phyloP scores from a whole-genome alignment of 208 protist genomes.

The Strigomonas culicis region DNA sequence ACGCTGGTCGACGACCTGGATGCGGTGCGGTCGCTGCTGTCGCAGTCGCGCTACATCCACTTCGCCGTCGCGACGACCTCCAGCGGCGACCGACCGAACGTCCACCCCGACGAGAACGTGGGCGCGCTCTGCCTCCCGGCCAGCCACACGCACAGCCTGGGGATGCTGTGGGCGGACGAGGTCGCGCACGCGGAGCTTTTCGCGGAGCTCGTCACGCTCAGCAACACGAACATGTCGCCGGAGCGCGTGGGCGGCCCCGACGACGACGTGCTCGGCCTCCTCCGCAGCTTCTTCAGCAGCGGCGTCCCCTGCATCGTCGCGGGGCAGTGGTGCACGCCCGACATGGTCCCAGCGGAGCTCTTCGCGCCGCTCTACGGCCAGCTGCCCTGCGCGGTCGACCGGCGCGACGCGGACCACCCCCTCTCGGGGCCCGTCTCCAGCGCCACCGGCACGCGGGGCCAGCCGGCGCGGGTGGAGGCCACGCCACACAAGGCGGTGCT shows the following conservation, averaged over 20 bases:
- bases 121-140: constrained; percentile 24
- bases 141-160: constrained; percentile 27
- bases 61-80: constrained; percentile 25
- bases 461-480: not conserved
- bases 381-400: constrained; percentile 22
- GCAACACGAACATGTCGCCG: constrained; percentile 70
- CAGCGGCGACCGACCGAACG: constrained; percentile 3
- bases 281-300: constrained; percentile 65
- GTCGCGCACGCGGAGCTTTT: constrained; percentile 77
- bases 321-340: constrained; percentile 88
- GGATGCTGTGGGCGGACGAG: constrained; percentile 56
- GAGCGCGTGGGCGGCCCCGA: constrained; percentile 26
- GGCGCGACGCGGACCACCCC: not conserved
- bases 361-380: constrained; percentile 74
- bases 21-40: constrained; percentile 35
- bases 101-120: constrained; percentile 14
- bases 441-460: not conserved
- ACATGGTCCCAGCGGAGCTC: constrained; percentile 77
- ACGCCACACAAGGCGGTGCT: constrained; percentile 50
- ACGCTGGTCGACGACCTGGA: constrained; percentile 51
- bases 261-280: constrained; percentile 66
- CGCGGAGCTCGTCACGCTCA: constrained; percentile 80
- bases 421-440: not conserved
- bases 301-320: constrained; percentile 78
- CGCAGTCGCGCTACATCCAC: constrained; percentile 36